A percentile compares a stretch with the other conserved stretches of the same genome.
Evolutionary conservation across 2,329 filamentous ascomycete genomes (phyloP).

Genomic region (Cladosporium sp.): DNA sequence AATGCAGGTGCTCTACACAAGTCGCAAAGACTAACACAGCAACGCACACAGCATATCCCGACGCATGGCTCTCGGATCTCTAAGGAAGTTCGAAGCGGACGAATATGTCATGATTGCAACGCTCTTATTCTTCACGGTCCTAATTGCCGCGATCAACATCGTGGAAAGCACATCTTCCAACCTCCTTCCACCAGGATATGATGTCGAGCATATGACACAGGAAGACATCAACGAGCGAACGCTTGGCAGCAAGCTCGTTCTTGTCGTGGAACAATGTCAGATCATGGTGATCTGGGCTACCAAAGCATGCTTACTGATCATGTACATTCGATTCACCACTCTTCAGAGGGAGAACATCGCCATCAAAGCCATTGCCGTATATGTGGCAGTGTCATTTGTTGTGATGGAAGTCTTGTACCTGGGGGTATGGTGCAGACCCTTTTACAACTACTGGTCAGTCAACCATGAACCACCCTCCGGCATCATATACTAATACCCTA

Average conservation of each 20-base stretch:
- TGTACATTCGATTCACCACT: conserved; percentile 43
- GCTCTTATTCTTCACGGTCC: conserved; percentile 50
- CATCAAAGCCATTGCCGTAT: conserved; percentile 39
- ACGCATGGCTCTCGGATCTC: conserved; percentile 49
- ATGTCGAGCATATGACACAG: conserved; percentile 46
- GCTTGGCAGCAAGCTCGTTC: conserved; percentile 42
- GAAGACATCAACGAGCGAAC: conserved; percentile 31
- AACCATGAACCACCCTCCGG: background rate
- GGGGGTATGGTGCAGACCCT: conserved; percentile 44
- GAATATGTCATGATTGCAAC: conserved; percentile 61
- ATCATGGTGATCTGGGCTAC: conserved; percentile 41
- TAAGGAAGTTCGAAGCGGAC: conserved; percentile 55
- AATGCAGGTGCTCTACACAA: too few species aligned
- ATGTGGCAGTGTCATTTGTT: conserved; percentile 39
- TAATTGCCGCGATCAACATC: conserved; percentile 53
- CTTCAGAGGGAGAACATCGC: conserved; percentile 39
- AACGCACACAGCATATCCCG: conserved; percentile 43
- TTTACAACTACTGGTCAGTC: conserved; percentile 41
- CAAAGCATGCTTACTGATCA: conserved; percentile 41
- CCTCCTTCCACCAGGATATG: conserved; percentile 46
- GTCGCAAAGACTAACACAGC: background rate
- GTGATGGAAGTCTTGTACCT: conserved; percentile 46
- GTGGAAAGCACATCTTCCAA: conserved; percentile 46
- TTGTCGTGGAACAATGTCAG: conserved; percentile 44
- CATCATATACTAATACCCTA: background rate